These are phyloP conservation scores for Plasmodium ovale DNA, from an alignment of 169 alveolate species.

Conservation along the genomic window DNA sequence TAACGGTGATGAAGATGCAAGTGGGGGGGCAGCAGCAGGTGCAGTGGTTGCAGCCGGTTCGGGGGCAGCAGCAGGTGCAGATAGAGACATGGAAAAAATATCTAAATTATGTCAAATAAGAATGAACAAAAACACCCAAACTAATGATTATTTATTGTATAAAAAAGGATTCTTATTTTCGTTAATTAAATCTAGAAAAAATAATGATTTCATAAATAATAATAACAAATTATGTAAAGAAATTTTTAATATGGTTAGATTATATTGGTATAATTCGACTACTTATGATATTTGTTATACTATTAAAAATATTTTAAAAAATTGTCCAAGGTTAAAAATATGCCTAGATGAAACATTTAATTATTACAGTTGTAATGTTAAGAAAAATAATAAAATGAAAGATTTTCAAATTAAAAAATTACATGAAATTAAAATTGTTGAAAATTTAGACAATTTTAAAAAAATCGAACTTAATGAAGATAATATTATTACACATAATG, in stretches of 20 bases:
- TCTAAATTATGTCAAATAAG: slow-evolving; percentile 23
- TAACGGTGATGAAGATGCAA: too few species aligned
- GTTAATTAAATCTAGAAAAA: slow-evolving; percentile 35
- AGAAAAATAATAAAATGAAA: slow-evolving; percentile 40
- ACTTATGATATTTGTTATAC: slow-evolving; percentile 82
- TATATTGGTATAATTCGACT: slow-evolving; percentile 82
- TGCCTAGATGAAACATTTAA: slow-evolving; percentile 81
- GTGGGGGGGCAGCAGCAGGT: too few species aligned
- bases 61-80: too few species aligned
- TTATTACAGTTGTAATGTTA: slow-evolving; percentile 67
- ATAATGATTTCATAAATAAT: background rate
- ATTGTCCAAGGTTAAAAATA: slow-evolving; percentile 82
- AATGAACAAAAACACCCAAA: slow-evolving; percentile 37
- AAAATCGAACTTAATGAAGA: slow-evolving; percentile 50
- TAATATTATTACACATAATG: slow-evolving; percentile 23
- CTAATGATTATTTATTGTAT: slow-evolving; percentile 60
- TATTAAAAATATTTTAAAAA: slow-evolving; percentile 79
- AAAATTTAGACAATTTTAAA: slow-evolving; percentile 65
- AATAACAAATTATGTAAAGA: background rate
- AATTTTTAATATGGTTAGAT: slow-evolving; percentile 75
- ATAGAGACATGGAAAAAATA: slow-evolving; percentile 31
- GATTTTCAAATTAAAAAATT: slow-evolving; percentile 53
- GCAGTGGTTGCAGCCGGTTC: too few species aligned
- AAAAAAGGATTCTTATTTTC: slow-evolving; percentile 21
- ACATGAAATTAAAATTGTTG: slow-evolving; percentile 62